Base-by-base conservation (phyloP, 441 rosid genomes). In the Mallotus japonicus region DNA sequence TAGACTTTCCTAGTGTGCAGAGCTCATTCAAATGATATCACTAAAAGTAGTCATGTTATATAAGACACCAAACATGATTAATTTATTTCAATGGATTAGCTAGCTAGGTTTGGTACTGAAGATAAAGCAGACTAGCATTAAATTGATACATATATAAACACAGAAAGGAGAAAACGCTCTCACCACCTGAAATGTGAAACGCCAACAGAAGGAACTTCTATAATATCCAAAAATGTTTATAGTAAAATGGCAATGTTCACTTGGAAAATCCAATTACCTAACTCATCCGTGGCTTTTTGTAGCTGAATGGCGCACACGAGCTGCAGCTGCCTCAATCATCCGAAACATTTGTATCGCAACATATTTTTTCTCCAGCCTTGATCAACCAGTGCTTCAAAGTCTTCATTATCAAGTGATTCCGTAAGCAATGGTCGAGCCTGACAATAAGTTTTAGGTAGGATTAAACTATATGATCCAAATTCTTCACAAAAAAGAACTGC, bases 271-370 rank as follows among this genome's bases (percentile, higher is more conserved):
- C 32, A 47, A 53, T 62, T 79, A 88, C 86, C 89, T 92, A 97
- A 79, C 96, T 89, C 98, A 92, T 92, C 71, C 84, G 83, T 9
- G 97, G 98, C 98, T 86, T 78, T 82, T 94, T 6, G 84, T 70
- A 75, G 90, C 95, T 49, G 95, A 92, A 80, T 94, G 96, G 17
- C 98, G 92, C 10, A 94, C 87, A 19, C 97, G 92, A 50, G 98
- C 98, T 47, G 97, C 97, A 8, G 98, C 98, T 28, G 96, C 96
- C 85, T 92, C 96, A 8, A 90, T 85, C 96, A 92, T 92, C 63
- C 96, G 82, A 63, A 93, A 90, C 93, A 93, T 84, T 82, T 93
- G 96, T 56, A 76, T 71, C 3, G 79, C 82, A 22, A 86, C 76
- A 44, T 88, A 93, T 74, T 87, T 86, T 64, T 79, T 83, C 75